Conservation (phyloP, 2,329 filamentous ascomycete genomes). For the Aureobasidium namibiae region DNA sequence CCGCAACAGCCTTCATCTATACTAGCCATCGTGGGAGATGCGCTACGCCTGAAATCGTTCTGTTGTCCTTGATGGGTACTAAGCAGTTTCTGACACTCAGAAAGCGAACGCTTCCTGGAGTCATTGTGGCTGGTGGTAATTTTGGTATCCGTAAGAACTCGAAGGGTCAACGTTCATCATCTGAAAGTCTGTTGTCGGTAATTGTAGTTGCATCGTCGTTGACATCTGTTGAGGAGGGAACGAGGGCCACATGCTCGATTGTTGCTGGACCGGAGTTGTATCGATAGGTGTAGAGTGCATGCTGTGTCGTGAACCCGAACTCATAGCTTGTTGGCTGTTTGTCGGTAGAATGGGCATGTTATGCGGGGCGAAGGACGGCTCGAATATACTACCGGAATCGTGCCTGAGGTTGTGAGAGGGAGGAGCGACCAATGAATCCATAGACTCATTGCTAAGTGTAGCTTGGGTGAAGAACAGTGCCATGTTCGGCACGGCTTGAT, state of each 20-base stretch:
- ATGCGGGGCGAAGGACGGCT: slow-evolving; percentile 10
- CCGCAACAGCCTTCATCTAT: background rate
- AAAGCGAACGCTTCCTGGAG: background rate
- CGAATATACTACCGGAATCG: slow-evolving; percentile 11
- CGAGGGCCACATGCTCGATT: background rate
- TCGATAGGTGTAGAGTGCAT: slow-evolving; percentile 7
- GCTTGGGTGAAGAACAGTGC: slow-evolving; percentile 10
- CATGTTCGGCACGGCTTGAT: slow-evolving; percentile 6
- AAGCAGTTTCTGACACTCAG: background rate
- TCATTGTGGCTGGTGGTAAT: background rate
- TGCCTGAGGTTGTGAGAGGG: background rate
- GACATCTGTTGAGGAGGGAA: slow-evolving; percentile 5
- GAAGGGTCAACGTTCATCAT: slow-evolving; percentile 5
- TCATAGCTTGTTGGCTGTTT: background rate
- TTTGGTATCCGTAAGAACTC: background rate
- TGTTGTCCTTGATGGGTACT: background rate
- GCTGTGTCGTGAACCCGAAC: background rate
- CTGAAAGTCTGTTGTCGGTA: background rate
- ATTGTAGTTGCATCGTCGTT: background rate
- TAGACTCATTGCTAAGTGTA: slow-evolving; percentile 9
- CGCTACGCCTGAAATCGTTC: background rate
- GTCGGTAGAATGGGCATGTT: slow-evolving; percentile 4
- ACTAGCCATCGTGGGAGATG: background rate
- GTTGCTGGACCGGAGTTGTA: background rate
- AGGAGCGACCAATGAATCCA: background rate